Conservation (phyloP, 2,329 filamentous ascomycete species). For the Stemphylium beticola region DNA sequence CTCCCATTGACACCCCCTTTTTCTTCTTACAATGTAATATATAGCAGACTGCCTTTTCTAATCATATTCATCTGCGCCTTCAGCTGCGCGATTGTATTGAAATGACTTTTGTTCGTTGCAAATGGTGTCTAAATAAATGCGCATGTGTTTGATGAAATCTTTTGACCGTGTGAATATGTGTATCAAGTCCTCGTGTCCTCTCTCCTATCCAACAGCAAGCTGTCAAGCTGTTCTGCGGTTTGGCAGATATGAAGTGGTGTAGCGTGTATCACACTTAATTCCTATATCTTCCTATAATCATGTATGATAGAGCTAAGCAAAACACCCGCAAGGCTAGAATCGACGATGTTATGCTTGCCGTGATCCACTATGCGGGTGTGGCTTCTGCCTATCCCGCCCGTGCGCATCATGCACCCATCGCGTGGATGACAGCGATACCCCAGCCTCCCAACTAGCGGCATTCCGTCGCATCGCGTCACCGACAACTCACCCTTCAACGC, state of each 20-base stretch:
- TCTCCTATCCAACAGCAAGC: no score
- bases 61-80: neutral
- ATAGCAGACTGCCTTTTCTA: conserved; percentile 3
- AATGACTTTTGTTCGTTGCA: neutral
- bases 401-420: conserved; percentile 20
- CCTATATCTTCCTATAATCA: no score
- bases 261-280: no score
- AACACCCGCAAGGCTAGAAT: neutral
- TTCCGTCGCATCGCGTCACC: conserved; percentile 3
- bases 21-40: conserved; percentile 8
- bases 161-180: no score
- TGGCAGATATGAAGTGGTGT: no score
- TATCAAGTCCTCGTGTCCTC: no score
- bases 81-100: neutral
- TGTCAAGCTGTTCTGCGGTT: no score
- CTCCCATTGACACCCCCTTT: neutral
- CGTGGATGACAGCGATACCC: conserved; percentile 2
- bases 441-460: conserved; percentile 21
- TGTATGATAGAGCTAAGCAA: neutral
- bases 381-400: conserved; percentile 9
- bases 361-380: neutral
- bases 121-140: no score
- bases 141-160: no score
- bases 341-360: neutral
- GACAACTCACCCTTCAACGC: conserved; percentile 2